Base-by-base conservation (phyloP, 352 stramenopile genomes). In the Phytophthora pluvialis region DNA sequence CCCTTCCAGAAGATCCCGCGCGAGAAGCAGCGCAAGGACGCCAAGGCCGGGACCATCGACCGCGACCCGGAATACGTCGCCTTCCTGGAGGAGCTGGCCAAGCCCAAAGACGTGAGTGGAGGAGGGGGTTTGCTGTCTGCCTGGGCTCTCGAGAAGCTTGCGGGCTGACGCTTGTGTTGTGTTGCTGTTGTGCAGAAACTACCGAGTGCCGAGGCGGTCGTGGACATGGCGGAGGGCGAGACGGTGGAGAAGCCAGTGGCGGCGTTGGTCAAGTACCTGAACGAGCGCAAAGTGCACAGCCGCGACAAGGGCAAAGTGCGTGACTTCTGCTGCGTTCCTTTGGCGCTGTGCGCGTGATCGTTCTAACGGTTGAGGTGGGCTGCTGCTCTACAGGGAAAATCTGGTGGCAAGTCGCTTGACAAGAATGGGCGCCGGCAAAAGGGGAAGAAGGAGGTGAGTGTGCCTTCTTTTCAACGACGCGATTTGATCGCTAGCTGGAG, bases 201-300 rank as follows among this genome's bases (percentile, higher is more conserved):
- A 9, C 84, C 84, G 42, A 91, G 81, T 62, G 84, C 80, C 8
- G 84, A 93, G 53, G 44, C 73, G 10, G 75, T 78, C 9, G 73
- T 67, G 0, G 84, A 93, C 51, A 63, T 77, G 58, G 72, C 75
- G 11, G 87, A 93, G 7, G 63, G 64, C 1, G 80, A 89, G 38
- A 59, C 64, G 13, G 47, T 76, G 28, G 87, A 92, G 40, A 94
- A 92, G 33, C 85, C 85, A 0, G 68, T 95, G 11, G 76, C 87
- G 3, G 81, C 85, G 18, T 66, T 95, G 42, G 87, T 95, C 29
- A 87, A 91, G 68, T 95, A 88, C 62, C 54, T 95, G 55, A 95
- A 95, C 50, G 85, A 93, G 60, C 77, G 81, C 28, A 90, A 89
- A 54, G 38, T 63, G 15, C 70, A 86, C 60, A 78, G 60, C 31